Evolutionary conservation across 352 stramenopile species (phyloP).

Genomic region (Phytophthora foliorum): DNA sequence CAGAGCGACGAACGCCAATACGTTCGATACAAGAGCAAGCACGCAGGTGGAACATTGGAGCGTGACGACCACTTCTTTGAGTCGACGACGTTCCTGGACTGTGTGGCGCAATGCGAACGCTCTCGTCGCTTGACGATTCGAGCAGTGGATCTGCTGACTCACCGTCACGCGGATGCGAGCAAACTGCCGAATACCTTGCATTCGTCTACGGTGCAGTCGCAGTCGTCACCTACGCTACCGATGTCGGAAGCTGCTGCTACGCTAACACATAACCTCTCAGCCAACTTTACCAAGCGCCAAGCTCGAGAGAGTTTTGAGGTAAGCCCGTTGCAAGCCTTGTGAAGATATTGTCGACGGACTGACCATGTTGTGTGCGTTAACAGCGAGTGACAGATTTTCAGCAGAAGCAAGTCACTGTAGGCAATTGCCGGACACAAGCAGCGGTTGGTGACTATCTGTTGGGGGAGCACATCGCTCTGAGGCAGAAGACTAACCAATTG

Average conservation of each 20-base stretch:
- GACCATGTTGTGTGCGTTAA: too few relatives aligned
- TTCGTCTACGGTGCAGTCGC: neutral
- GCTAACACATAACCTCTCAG: conserved; percentile 40
- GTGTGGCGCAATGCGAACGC: conserved; percentile 70
- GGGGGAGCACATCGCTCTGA: conserved; percentile 45
- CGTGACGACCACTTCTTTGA: conserved; percentile 76
- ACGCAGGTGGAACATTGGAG: conserved; percentile 58
- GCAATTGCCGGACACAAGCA: conserved; percentile 47
- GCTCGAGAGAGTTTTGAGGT: conserved; percentile 49
- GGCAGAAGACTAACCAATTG: conserved; percentile 46
- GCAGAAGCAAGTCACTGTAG: conserved; percentile 44
- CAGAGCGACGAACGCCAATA: conserved; percentile 74
- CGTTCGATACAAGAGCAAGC: conserved; percentile 69
- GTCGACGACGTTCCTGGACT: conserved; percentile 71
- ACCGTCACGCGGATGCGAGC: neutral
- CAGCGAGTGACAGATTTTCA: conserved; percentile 60
- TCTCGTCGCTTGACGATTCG: conserved; percentile 66
- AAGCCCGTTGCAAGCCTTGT: neutral
- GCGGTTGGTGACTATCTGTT: conserved; percentile 51
- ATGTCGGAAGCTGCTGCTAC: conserved; percentile 30
- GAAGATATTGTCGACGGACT: neutral
- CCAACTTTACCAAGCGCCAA: conserved; percentile 53
- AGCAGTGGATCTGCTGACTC: conserved; percentile 57
- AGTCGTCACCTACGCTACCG: conserved; percentile 28
- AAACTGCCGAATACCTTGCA: neutral